Conservation (phyloP, 2,329 filamentous ascomycete genomes). For the Epicoccum nigrum region DNA sequence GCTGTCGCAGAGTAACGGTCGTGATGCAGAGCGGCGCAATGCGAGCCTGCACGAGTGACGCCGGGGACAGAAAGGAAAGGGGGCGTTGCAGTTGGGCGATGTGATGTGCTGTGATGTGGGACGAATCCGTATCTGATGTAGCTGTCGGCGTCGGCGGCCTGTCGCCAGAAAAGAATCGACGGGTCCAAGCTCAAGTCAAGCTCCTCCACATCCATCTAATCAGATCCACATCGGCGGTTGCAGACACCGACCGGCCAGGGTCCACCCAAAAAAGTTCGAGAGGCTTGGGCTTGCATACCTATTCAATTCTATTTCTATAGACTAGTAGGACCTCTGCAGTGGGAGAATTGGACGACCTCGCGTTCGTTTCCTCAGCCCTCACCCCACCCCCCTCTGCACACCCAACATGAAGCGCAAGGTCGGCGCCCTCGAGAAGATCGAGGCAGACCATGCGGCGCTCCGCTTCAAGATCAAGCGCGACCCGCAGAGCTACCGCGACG, state of each 20-base stretch:
- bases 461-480: conserved; percentile 92
- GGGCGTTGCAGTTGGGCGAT: neutral
- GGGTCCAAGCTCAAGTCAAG: neutral
- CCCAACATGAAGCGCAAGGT: conserved; percentile 82
- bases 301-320: too few relatives aligned
- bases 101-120: neutral
- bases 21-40: neutral
- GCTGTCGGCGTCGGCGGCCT: neutral
- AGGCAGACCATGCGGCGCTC: conserved; percentile 74
- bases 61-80: conserved; percentile 9
- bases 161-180: neutral
- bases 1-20: neutral
- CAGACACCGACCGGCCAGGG: neutral
- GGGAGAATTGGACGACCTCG: too few relatives aligned
- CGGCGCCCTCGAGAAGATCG: conserved; percentile 91
- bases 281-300: too few relatives aligned
- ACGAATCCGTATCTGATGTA: neutral
- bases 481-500: conserved; percentile 87
- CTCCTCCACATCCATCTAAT: neutral
- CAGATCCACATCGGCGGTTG: neutral
- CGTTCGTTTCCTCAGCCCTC: too few relatives aligned
- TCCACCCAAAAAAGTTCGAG: neutral
- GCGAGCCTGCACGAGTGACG: conserved; percentile 6
- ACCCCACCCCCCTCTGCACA: neutral
- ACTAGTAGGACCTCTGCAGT: too few relatives aligned